These are phyloP conservation scores for Aphanomyces astaci DNA, from an alignment of 352 stramenopile genomes.

Conservation along the genomic window DNA sequence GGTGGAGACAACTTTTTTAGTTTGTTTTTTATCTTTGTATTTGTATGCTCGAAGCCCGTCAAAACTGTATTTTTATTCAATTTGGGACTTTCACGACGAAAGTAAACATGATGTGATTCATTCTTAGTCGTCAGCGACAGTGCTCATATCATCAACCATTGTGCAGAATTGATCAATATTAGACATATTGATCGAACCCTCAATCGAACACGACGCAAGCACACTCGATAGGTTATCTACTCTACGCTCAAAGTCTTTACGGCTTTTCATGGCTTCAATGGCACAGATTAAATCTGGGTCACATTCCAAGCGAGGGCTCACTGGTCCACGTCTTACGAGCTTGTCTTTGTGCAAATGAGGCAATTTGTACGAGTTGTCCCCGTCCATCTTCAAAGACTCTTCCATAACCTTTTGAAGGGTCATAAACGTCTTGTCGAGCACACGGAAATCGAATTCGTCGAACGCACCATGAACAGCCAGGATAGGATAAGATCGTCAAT, in stretches of 20 bases:
- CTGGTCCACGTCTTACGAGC: background rate
- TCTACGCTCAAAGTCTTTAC: background rate
- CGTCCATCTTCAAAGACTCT: background rate
- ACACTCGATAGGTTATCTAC: background rate
- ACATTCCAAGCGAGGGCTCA: background rate
- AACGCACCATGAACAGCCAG: background rate
- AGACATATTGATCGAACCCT: background rate
- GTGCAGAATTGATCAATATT: background rate
- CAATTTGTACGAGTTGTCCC: background rate
- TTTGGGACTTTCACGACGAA: background rate
- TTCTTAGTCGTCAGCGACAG: background rate
- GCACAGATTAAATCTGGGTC: background rate
- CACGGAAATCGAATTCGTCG: background rate
- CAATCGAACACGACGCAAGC: background rate
- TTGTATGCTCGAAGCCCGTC: background rate
- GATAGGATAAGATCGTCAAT: background rate
- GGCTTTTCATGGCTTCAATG: background rate
- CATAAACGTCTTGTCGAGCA: background rate
- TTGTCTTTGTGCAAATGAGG: background rate
- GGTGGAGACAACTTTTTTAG: background rate
- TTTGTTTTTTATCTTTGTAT: background rate
- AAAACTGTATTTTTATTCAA: background rate
- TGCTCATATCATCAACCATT: background rate
- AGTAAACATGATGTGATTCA: background rate
- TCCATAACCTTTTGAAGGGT: background rate